Evolutionary conservation across 2,329 filamentous ascomycete species (phyloP).

Genomic region (Endothia cerciana): DNA sequence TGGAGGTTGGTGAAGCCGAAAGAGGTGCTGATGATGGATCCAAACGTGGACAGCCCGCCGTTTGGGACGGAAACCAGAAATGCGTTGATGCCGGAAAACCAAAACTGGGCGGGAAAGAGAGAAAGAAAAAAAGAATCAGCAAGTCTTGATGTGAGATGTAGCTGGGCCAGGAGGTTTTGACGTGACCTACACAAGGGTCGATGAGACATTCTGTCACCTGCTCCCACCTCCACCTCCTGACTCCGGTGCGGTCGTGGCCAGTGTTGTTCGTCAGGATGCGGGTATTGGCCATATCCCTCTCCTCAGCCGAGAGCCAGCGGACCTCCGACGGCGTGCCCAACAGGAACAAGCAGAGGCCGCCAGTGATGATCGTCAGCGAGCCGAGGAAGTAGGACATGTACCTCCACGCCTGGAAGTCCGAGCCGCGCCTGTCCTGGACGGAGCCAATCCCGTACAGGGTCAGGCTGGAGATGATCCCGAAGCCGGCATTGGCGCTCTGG

Average conservation of each 20-base stretch:
- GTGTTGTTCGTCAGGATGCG: conserved; percentile 43
- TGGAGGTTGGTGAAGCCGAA: conserved; percentile 45
- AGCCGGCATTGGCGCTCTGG: conserved; percentile 44
- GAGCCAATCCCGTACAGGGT: conserved; percentile 44
- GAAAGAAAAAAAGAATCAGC: neutral
- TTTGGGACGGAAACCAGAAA: conserved; percentile 43
- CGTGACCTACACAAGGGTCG: conserved; percentile 35
- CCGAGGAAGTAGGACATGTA: conserved; percentile 46
- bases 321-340: conserved; percentile 45
- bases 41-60: conserved; percentile 33
- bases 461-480: conserved; percentile 41
- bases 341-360: conserved; percentile 39
- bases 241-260: conserved; percentile 42
- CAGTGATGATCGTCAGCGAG: conserved; percentile 39
- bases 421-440: conserved; percentile 33
- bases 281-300: conserved; percentile 42
- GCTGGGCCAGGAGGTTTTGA: neutral
- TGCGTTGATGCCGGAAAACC: conserved; percentile 43
- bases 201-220: conserved; percentile 41
- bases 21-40: conserved; percentile 39
- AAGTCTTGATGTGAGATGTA: neutral
- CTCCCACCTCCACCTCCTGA: conserved; percentile 44
- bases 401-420: conserved; percentile 42
- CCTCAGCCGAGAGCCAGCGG: conserved; percentile 40
- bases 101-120: too few relatives aligned